phyloP scores from a whole-genome alignment of 2,329 filamentous ascomycete genomes.

The Botrytis squamosa region DNA sequence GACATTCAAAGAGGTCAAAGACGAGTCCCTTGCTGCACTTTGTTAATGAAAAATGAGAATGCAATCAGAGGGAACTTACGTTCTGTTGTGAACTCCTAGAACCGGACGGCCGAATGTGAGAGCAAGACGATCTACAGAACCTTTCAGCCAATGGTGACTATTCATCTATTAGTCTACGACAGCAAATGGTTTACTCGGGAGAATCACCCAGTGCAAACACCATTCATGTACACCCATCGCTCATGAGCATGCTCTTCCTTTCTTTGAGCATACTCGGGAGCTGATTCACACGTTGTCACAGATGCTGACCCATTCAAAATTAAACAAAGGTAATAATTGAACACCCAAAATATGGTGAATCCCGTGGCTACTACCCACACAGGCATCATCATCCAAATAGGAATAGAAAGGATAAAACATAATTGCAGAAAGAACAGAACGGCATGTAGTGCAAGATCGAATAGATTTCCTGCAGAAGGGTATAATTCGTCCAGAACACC shows the following conservation, averaged over 20 bases:
- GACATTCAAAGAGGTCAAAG: conserved; percentile 74
- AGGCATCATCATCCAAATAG: conserved; percentile 49
- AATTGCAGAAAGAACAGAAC: conserved; percentile 60
- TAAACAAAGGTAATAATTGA: conserved; percentile 53
- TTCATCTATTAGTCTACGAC: conserved; percentile 15
- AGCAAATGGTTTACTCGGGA: conserved; percentile 1
- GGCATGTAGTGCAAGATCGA: conserved; percentile 56
- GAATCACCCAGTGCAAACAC: conserved; percentile 61
- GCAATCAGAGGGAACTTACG: conserved; percentile 41
- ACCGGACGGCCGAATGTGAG: conserved; percentile 70
- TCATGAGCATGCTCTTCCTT: conserved; percentile 54
- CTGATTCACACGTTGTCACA: conserved; percentile 49
- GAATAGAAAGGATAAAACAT: conserved; percentile 57
- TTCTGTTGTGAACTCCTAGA: conserved; percentile 73
- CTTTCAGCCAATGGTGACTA: conserved; percentile 65
- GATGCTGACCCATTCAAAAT: conserved; percentile 52
- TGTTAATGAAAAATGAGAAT: neutral
- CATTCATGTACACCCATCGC: conserved; percentile 80
- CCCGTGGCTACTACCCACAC: conserved; percentile 47
- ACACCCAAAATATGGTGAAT: conserved; percentile 46
- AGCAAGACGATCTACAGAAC: conserved; percentile 68
- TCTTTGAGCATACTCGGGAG: conserved; percentile 52
- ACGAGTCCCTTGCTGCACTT: conserved; percentile 56
- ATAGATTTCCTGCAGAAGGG: conserved; percentile 55
- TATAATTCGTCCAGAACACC: conserved; percentile 57